Evolutionary conservation across 495 filamentous ascomycete species (phyloP).

Genomic region (Cryomyces antarcticus): DNA sequence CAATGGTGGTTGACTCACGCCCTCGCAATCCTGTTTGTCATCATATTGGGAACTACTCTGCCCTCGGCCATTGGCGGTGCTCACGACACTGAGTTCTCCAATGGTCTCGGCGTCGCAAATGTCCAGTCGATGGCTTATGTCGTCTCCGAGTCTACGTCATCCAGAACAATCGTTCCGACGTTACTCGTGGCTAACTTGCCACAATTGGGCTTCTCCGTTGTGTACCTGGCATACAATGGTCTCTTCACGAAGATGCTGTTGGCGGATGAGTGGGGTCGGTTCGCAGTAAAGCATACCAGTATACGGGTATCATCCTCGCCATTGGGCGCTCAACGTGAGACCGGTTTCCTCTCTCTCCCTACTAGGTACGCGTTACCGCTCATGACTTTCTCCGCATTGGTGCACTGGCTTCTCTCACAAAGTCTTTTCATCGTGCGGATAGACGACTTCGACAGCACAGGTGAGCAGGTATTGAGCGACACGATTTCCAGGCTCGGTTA

Average conservation of each 20-base stretch:
- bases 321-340: slow-evolving; percentile 3
- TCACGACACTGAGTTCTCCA: too few relatives aligned
- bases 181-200: slow-evolving; percentile 21
- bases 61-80: too few relatives aligned
- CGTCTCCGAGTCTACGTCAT: too few relatives aligned
- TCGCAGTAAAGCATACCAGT: not conserved
- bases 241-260: slow-evolving; percentile 24
- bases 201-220: slow-evolving; percentile 23
- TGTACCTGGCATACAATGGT: slow-evolving; percentile 23
- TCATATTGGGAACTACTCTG: too few relatives aligned
- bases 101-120: too few relatives aligned
- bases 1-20: too few relatives aligned
- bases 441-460: too few relatives aligned
- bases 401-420: slow-evolving; percentile 10
- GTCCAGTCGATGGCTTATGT: too few relatives aligned
- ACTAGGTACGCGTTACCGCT: slow-evolving; percentile 4
- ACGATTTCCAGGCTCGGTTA: too few relatives aligned
- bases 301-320: slow-evolving; percentile 2
- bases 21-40: too few relatives aligned
- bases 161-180: too few relatives aligned
- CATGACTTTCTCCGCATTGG: not conserved
- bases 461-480: too few relatives aligned
- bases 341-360: slow-evolving; percentile 5
- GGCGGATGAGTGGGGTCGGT: slow-evolving; percentile 12
- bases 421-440: slow-evolving; percentile 2